Conservation (phyloP, 2,329 filamentous ascomycete genomes). For the Cladobotryum mycophilum region DNA sequence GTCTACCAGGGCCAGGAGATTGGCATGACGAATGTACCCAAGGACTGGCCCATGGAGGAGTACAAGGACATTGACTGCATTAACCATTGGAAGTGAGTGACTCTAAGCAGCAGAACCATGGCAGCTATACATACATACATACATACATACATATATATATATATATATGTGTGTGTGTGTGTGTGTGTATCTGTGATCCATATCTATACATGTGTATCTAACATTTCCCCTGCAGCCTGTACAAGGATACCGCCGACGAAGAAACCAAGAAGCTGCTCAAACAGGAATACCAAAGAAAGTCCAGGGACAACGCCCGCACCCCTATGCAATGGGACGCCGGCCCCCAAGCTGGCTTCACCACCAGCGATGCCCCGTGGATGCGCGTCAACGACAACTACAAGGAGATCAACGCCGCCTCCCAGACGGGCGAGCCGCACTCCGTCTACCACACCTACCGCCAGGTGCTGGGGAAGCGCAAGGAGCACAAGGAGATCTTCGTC, state of each 20-base stretch:
- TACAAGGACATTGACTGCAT: conserved; percentile 62
- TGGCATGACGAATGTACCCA: conserved; percentile 59
- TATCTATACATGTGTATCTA: not conserved
- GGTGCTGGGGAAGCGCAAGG: conserved; percentile 54
- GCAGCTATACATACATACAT: no score
- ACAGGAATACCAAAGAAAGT: conserved; percentile 49
- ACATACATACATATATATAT: no score
- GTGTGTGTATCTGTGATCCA: not conserved
- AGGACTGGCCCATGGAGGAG: conserved; percentile 54
- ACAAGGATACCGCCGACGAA: conserved; percentile 33
- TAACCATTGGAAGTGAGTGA: conserved; percentile 42
- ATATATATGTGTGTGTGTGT: no score
- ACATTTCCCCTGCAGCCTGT: conserved; percentile 21
- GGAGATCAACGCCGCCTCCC: conserved; percentile 55
- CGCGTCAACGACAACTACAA: conserved; percentile 57
- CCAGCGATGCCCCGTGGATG: conserved; percentile 59
- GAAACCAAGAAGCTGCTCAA: conserved; percentile 31
- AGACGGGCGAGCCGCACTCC: conserved; percentile 42
- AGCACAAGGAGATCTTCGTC: conserved; percentile 56
- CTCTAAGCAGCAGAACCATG: no score
- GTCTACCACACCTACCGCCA: conserved; percentile 57
- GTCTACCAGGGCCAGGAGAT: conserved; percentile 67
- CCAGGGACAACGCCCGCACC: conserved; percentile 62
- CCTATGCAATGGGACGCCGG: conserved; percentile 65
- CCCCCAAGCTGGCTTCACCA: conserved; percentile 59